Evolutionary conservation across 2,329 filamentous ascomycete species (phyloP), one percentile per base, ranked within the genome.

Genomic region (Xylaria sp.): DNA sequence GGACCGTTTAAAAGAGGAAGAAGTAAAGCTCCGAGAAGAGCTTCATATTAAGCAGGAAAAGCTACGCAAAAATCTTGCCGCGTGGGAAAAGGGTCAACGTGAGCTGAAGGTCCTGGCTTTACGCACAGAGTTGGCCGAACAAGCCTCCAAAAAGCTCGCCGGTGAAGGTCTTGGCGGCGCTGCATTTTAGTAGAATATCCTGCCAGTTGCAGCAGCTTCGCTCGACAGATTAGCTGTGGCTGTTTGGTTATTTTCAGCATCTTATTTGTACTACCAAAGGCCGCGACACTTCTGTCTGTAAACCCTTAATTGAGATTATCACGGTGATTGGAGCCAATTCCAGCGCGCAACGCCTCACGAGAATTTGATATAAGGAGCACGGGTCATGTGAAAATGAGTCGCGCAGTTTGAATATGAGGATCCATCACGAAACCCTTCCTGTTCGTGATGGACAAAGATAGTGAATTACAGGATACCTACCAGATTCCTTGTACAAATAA

Each of bases 101-200:
- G 85, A 88, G 69, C 79, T 80, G 4, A 80, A 81, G 53, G 78
- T 81, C 1, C 83, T 83, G 76, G 82, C 84, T 73, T 77, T 87
- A 46, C 80, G 83, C 55, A 84, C 83, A 45, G 83, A 87, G 50
- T 72, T 87, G 63, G 85, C 82, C 61, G 84, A 86, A 74, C 80
- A 80, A 74, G 84, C 81, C 63, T 78, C 87, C 69, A 83, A 84
- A 73, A 87, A 82, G 54, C 75, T 87, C 61, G 81, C 84, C 0
- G 85, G 84, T 15, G 85, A 87, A 65, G 82, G 82, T 15, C 75
- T 82, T 59, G 82, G 83, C 1, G 84, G 84, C 6, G 82, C 83
- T 19, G 83, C 84, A 2, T 87, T 87, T 69, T 86, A 67, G 57
- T 63, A 56, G 21, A 8, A 8, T 21, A 42, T 17, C 9, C 12